A percentile compares a stretch with the other conserved stretches of the same genome.
phyloP scores from a whole-genome alignment of 2,329 filamentous ascomycete genomes.

The Monilinia fructicola region DNA sequence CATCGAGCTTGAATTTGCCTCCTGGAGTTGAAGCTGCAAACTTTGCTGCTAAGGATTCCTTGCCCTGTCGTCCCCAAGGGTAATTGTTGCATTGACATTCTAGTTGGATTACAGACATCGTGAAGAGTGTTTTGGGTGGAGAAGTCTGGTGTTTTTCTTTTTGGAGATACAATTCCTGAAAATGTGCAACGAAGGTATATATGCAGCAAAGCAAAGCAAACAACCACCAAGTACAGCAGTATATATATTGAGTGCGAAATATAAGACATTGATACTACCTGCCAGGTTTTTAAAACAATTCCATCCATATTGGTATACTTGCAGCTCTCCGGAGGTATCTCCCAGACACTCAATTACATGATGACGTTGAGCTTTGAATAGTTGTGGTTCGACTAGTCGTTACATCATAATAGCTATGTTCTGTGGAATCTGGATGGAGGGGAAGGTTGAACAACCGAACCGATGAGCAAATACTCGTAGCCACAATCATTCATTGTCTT shows the following conservation, averaged over 20 bases:
- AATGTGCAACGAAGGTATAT: background rate
- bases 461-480: background rate
- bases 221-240: background rate
- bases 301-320: background rate
- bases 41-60: constrained; percentile 62
- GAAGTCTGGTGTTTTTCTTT: background rate
- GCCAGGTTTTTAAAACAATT: constrained; percentile 1
- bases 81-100: constrained; percentile 53
- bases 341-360: constrained; percentile 7
- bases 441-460: background rate
- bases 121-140: background rate
- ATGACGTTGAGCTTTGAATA: constrained; percentile 12
- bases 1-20: constrained; percentile 61
- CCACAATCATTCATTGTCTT: background rate
- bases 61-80: constrained; percentile 67
- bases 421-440: background rate
- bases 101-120: constrained; percentile 49
- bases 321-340: background rate
- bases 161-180: background rate
- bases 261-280: constrained; percentile 9
- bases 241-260: background rate
- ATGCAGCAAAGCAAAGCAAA: background rate
- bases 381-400: constrained; percentile 6
- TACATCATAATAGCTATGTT: constrained; percentile 17
- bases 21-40: constrained; percentile 65